phyloP scores from a whole-genome alignment of 2,329 filamentous ascomycete species.

The Ceratocystis lukuohia region DNA sequence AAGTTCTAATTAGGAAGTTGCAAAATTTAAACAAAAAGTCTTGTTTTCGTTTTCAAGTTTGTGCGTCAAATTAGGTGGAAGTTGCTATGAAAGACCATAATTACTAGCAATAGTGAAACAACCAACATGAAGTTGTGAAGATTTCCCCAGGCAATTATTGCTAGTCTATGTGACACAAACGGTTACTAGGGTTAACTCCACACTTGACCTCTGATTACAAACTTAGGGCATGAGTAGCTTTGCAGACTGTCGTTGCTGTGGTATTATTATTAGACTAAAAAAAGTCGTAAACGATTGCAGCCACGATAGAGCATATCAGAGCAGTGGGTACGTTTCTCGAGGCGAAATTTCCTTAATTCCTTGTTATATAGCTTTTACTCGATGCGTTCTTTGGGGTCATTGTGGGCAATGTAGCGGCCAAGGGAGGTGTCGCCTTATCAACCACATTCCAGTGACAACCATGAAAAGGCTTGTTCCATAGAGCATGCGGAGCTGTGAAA shows the following conservation, averaged over 20 bases:
- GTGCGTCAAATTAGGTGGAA: neutral
- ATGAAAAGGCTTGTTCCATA: neutral
- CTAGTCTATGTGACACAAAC: too few relatives aligned
- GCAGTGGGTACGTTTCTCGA: constrained; percentile 1
- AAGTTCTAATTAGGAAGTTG: neutral
- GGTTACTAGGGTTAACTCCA: neutral
- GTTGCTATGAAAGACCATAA: neutral
- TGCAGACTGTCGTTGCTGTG: neutral
- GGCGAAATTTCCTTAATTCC: neutral
- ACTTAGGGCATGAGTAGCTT: neutral
- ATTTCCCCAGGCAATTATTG: too few relatives aligned
- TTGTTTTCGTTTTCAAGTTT: neutral
- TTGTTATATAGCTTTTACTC: neutral
- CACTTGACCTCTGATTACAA: neutral
- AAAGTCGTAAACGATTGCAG: neutral
- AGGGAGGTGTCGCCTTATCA: constrained; percentile 6
- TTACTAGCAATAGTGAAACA: too few relatives aligned
- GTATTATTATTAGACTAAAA: neutral
- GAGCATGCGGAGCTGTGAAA: neutral
- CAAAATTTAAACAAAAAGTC: neutral
- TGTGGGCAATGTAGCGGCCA: neutral
- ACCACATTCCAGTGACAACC: constrained; percentile 13
- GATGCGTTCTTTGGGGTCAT: neutral
- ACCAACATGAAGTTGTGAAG: too few relatives aligned
- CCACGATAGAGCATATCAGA: neutral